phyloP scores from a whole-genome alignment of 192 early-diverging fungal genomes.

The Gamsiella multidivaricata region DNA sequence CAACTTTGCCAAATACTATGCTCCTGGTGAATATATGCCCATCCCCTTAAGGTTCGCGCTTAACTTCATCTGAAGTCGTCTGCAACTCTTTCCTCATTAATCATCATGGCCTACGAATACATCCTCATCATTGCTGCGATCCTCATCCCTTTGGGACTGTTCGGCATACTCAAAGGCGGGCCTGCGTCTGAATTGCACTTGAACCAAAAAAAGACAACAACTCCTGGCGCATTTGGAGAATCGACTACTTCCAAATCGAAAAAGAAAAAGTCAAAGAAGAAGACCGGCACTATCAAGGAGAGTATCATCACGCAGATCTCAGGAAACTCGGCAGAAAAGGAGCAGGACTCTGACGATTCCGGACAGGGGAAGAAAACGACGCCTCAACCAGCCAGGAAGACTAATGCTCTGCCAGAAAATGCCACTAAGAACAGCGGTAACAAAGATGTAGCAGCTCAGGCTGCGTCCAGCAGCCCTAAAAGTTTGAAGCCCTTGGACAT shows the following conservation, averaged over 20 bases:
- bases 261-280: constrained; percentile 53
- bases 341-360: constrained; percentile 31
- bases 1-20: too few relatives aligned
- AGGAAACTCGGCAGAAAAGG: not conserved
- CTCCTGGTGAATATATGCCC: too few relatives aligned
- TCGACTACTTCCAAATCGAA: constrained; percentile 30
- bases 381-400: constrained; percentile 10
- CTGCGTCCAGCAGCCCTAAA: too few relatives aligned
- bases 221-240: constrained; percentile 36
- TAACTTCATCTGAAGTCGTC: too few relatives aligned
- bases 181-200: not conserved
- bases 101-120: constrained; percentile 54
- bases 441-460: too few relatives aligned
- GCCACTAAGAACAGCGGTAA: constrained; percentile 8
- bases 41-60: too few relatives aligned
- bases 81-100: too few relatives aligned
- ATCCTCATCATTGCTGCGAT: constrained; percentile 35
- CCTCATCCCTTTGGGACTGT: constrained; percentile 35
- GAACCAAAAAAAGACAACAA: constrained; percentile 13
- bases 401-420: not conserved
- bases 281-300: constrained; percentile 6
- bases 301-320: not conserved
- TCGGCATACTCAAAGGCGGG: constrained; percentile 36
- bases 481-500: too few relatives aligned
- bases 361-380: constrained; percentile 13